phyloP scores from a whole-genome alignment of 2,329 filamentous ascomycete species.

The Cordyceps pruinosa region DNA sequence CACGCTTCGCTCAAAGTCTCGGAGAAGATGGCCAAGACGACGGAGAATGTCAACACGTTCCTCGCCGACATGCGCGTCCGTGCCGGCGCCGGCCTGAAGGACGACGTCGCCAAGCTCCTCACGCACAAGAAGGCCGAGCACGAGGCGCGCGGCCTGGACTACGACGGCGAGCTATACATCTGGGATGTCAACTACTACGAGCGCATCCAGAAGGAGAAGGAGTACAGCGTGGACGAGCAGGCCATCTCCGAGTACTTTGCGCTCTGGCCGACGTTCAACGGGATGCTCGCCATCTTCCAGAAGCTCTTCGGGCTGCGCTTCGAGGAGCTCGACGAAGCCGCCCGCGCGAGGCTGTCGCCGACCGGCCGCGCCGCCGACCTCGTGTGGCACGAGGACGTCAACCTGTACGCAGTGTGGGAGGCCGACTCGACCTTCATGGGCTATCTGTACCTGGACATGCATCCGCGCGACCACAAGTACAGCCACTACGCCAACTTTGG shows the following conservation, averaged over 20 bases:
- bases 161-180: slow-evolving; percentile 68
- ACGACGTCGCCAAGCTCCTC: slow-evolving; percentile 64
- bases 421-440: slow-evolving; percentile 68
- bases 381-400: slow-evolving; percentile 74
- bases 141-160: slow-evolving; percentile 49
- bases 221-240: slow-evolving; percentile 72
- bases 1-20: slow-evolving; percentile 71
- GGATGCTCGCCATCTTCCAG: slow-evolving; percentile 39
- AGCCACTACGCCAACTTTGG: slow-evolving; percentile 86
- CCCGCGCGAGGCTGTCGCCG: slow-evolving; percentile 56
- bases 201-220: slow-evolving; percentile 70
- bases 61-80: slow-evolving; percentile 61
- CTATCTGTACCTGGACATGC: slow-evolving; percentile 76
- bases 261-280: slow-evolving; percentile 62
- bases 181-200: slow-evolving; percentile 81
- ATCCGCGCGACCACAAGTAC: slow-evolving; percentile 76
- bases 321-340: slow-evolving; percentile 61
- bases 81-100: slow-evolving; percentile 59
- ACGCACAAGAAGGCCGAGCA: slow-evolving; percentile 67
- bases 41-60: slow-evolving; percentile 66
- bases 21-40: slow-evolving; percentile 79
- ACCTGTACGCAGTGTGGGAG: slow-evolving; percentile 77
- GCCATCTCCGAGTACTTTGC: slow-evolving; percentile 82
- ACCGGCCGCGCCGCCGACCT: slow-evolving; percentile 65
- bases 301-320: slow-evolving; percentile 42